Conservation (phyloP, 371 early-diverging fungal genomes). For the Lichtheimia ornata region DNA sequence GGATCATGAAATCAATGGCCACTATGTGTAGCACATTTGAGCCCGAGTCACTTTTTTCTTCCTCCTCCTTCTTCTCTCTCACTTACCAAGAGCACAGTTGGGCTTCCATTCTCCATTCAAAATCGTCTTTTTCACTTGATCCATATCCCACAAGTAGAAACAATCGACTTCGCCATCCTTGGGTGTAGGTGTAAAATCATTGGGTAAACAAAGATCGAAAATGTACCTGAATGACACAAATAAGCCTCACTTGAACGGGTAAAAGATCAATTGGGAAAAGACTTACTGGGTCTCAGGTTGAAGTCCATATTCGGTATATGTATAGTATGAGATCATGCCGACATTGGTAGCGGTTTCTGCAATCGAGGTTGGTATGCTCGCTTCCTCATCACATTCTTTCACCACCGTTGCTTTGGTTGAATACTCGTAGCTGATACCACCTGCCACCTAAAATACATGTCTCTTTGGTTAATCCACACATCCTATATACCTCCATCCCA, state of each 20-base stretch:
- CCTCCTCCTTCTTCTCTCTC: not conserved
- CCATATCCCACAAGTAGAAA: conserved; percentile 76
- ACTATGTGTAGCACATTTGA: conserved; percentile 30
- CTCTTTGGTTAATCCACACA: too few relatives aligned
- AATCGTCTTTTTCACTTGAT: conserved; percentile 57
- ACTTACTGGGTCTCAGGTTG: conserved; percentile 75
- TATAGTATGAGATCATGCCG: conserved; percentile 75
- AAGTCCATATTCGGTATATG: conserved; percentile 52
- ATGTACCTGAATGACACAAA: conserved; percentile 50
- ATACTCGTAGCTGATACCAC: conserved; percentile 77
- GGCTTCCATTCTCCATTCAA: conserved; percentile 80
- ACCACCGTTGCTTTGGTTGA: conserved; percentile 68
- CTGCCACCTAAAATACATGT: conserved; percentile 58
- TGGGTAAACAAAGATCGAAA: conserved; percentile 80
- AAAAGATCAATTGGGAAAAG: conserved; percentile 5
- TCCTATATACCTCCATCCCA: too few relatives aligned
- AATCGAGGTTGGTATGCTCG: conserved; percentile 63
- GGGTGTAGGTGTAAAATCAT: conserved; percentile 66
- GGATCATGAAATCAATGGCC: conserved; percentile 83
- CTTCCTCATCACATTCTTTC: conserved; percentile 93
- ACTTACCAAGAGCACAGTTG: conserved; percentile 74
- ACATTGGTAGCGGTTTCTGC: conserved; percentile 58
- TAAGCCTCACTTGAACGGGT: not conserved
- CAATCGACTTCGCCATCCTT: conserved; percentile 90
- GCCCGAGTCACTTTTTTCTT: not conserved